A percentile compares a stretch with the other conserved stretches of the same genome.
Evolutionary conservation across 2,329 filamentous ascomycete genomes (phyloP).

Genomic region (Alternaria sp.): DNA sequence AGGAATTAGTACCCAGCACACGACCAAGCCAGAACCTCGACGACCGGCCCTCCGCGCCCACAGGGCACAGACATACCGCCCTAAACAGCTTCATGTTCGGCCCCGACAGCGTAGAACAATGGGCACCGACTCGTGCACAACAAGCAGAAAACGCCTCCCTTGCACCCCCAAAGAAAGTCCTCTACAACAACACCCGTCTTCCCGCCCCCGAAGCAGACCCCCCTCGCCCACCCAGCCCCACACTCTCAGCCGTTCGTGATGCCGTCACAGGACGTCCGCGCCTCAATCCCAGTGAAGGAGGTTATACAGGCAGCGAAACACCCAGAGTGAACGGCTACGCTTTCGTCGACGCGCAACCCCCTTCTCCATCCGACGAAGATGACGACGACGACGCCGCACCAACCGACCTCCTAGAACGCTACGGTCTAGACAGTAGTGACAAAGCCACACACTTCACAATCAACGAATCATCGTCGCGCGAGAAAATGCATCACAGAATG

Average conservation of each 20-base stretch:
- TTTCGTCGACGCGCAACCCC: conserved; percentile 92
- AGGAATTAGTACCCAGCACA: conserved; percentile 58
- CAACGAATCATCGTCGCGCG: conserved; percentile 75
- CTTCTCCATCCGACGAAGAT: conserved; percentile 69
- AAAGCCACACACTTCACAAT: conserved; percentile 70
- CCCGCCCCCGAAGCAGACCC: conserved; percentile 51
- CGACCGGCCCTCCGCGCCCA: conserved; percentile 80
- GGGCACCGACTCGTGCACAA: conserved; percentile 68
- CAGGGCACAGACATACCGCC: conserved; percentile 71
- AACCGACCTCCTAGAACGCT: conserved; percentile 55
- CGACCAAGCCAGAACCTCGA: conserved; percentile 68
- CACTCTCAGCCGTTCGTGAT: conserved; percentile 80
- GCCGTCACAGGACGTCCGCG: conserved; percentile 79
- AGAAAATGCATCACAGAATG: conserved; percentile 79
- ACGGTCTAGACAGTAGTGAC: conserved; percentile 45
- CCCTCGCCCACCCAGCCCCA: conserved; percentile 74
- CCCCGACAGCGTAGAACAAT: conserved; percentile 69
- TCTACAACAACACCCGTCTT: conserved; percentile 85
- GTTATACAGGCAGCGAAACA: conserved; percentile 74
- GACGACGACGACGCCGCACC: conserved; percentile 51
- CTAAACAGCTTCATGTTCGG: conserved; percentile 89
- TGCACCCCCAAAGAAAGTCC: conserved; percentile 77
- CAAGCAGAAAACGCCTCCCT: conserved; percentile 73
- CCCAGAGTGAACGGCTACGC: conserved; percentile 92
- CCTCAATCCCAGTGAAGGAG: conserved; percentile 68